Evolutionary conservation across 495 filamentous ascomycete species (phyloP).

Genomic region (Tetracladium marchalianum): DNA sequence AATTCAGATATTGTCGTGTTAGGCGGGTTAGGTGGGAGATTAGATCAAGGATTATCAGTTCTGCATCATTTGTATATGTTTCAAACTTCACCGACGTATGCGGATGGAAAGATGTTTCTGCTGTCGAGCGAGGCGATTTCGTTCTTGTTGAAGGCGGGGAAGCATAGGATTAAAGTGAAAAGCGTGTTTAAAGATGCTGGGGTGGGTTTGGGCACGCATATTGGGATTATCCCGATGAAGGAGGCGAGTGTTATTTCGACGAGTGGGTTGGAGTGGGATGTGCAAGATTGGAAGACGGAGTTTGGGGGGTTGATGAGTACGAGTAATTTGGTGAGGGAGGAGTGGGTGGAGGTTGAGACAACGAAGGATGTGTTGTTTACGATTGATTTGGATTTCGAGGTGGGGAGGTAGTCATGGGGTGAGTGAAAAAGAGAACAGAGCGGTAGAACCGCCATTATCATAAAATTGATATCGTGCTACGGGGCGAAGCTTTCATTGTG

Average conservation of each 20-base stretch:
- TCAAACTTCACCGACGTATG: conserved; percentile 30
- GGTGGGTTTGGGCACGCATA: conserved; percentile 47
- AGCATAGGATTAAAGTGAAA: conserved; percentile 58
- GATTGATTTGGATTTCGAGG: conserved; percentile 47
- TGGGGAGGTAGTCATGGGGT: neutral
- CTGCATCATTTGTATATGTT: conserved; percentile 68
- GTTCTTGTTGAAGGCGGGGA: conserved; percentile 60
- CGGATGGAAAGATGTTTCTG: conserved; percentile 50
- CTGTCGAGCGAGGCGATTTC: conserved; percentile 70
- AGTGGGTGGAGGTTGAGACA: conserved; percentile 49
- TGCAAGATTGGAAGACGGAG: conserved; percentile 64
- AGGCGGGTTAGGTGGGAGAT: conserved; percentile 79
- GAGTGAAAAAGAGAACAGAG: no score
- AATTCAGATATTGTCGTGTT: conserved; percentile 50
- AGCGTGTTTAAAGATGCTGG: conserved; percentile 21
- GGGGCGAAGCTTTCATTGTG: no score
- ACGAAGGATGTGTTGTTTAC: conserved; percentile 74
- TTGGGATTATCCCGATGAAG: conserved; percentile 78
- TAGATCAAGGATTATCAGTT: conserved; percentile 85
- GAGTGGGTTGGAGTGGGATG: conserved; percentile 81
- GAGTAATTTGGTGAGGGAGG: conserved; percentile 70
- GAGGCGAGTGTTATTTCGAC: conserved; percentile 66
- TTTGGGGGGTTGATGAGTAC: conserved; percentile 85
- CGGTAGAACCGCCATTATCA: no score
- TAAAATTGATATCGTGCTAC: no score